Conservation (phyloP, 1,284 basidiomycete species). For the Bothia castanella region DNA sequence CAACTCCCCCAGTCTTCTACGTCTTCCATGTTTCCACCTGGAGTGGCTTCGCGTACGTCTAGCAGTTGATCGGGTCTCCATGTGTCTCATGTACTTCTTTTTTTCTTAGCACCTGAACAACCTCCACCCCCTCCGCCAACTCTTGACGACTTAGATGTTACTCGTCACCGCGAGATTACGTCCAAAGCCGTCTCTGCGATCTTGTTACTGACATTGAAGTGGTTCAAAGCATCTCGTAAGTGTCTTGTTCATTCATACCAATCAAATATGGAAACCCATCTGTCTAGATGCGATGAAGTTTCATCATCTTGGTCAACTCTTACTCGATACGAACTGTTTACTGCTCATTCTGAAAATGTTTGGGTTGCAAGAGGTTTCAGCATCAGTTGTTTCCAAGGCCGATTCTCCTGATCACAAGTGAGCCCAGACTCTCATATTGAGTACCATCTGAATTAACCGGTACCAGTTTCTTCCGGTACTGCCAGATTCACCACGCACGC, state of each 20-base stretch:
- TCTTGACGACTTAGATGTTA: conserved; percentile 93
- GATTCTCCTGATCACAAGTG: conserved; percentile 88
- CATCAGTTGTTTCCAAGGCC: conserved; percentile 80
- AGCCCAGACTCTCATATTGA: conserved; percentile 3
- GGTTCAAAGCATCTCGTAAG: conserved; percentile 98
- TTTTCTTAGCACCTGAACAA: conserved; percentile 53
- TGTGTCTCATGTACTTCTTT: conserved; percentile 9
- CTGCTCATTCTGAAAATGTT: conserved; percentile 97
- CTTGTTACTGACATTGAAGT: conserved; percentile 85
- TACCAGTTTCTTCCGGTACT: conserved; percentile 91
- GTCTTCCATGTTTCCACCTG: conserved; percentile 64
- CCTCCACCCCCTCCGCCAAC: conserved; percentile 69
- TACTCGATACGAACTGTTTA: conserved; percentile 94
- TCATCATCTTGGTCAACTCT: conserved; percentile 90
- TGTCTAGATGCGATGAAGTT: conserved; percentile 92
- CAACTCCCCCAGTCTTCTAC: conserved; percentile 56
- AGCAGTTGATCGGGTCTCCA: neutral
- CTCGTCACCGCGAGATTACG: conserved; percentile 94
- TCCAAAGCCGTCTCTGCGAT: conserved; percentile 97
- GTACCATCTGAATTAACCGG: conserved; percentile 13
- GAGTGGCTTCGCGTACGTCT: conserved; percentile 62
- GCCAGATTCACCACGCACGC: conserved; percentile 70
- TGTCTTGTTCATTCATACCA: conserved; percentile 16
- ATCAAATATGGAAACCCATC: conserved; percentile 3
- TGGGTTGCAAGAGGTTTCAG: conserved; percentile 87